Evolutionary conservation across 1,284 basidiomycete genomes (phyloP).

Genomic region (Rhodotorula sp.): DNA sequence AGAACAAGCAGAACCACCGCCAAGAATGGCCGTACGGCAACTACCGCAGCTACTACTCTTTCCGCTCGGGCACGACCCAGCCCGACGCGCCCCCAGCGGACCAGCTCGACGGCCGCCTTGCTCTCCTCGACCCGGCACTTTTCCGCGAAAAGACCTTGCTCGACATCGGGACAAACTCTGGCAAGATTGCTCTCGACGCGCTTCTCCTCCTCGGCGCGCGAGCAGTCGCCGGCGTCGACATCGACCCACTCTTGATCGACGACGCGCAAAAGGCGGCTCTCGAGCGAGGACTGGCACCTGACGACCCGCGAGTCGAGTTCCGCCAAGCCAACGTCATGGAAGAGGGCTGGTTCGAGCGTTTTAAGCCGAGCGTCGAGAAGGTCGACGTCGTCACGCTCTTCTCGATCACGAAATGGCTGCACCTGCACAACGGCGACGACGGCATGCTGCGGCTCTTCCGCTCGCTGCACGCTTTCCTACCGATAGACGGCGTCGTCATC

Average conservation of each 20-base stretch:
- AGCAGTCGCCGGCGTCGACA: slow-evolving; percentile 29
- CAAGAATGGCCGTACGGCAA: slow-evolving; percentile 28
- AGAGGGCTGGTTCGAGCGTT: slow-evolving; percentile 13
- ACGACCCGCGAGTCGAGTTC: slow-evolving; percentile 1
- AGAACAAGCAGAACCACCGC: slow-evolving; percentile 28
- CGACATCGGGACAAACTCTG: slow-evolving; percentile 42
- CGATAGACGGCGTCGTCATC: slow-evolving; percentile 26
- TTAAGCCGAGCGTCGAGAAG: background rate
- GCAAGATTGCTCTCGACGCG: slow-evolving; percentile 38
- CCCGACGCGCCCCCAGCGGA: background rate
- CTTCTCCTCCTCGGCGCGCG: slow-evolving; percentile 13
- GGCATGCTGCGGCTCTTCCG: slow-evolving; percentile 29
- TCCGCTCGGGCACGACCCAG: slow-evolving; percentile 14
- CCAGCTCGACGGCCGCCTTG: slow-evolving; percentile 22
- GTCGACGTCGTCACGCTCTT: slow-evolving; percentile 37
- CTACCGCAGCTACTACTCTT: slow-evolving; percentile 38
- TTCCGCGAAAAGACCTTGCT: slow-evolving; percentile 31
- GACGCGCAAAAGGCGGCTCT: slow-evolving; percentile 11
- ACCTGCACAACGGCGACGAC: slow-evolving; percentile 39
- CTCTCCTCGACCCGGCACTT: slow-evolving; percentile 25
- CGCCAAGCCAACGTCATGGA: slow-evolving; percentile 24
- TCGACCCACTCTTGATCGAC: slow-evolving; percentile 34
- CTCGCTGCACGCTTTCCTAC: slow-evolving; percentile 18
- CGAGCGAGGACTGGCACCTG: background rate
- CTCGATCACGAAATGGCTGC: slow-evolving; percentile 42